Evolutionary conservation across 2,329 filamentous ascomycete species (phyloP).

Genomic region (Pseudogymnoascus sp.): DNA sequence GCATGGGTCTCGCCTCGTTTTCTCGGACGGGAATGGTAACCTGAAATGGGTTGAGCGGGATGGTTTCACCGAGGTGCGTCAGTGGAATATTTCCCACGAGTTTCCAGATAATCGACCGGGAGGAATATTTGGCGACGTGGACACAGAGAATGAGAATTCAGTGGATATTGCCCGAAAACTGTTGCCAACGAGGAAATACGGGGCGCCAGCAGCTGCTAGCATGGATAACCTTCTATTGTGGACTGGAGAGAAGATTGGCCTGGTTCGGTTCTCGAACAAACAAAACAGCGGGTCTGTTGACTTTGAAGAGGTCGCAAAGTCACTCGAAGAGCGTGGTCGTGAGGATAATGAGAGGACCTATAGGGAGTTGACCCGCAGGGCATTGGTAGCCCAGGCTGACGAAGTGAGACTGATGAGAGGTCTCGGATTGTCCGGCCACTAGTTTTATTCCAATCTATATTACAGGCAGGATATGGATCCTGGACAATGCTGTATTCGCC

Average conservation of each 20-base stretch:
- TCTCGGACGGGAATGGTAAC: constrained; percentile 74
- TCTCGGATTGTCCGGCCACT: constrained; percentile 41
- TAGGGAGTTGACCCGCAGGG: constrained; percentile 63
- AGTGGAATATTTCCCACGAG: constrained; percentile 48
- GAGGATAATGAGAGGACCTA: constrained; percentile 55
- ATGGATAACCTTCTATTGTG: constrained; percentile 71
- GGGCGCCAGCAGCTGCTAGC: constrained; percentile 34
- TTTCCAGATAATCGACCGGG: constrained; percentile 36
- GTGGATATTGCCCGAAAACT: constrained; percentile 78
- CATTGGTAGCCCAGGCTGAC: constrained; percentile 69
- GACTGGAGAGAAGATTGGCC: constrained; percentile 78
- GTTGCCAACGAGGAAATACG: constrained; percentile 39
- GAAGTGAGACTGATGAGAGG: constrained; percentile 68
- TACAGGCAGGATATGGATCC: not conserved
- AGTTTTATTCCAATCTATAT: not conserved
- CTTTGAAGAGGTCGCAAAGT: constrained; percentile 38
- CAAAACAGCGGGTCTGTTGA: constrained; percentile 42
- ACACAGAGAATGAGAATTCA: constrained; percentile 30
- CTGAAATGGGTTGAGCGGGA: constrained; percentile 90
- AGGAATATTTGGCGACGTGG: constrained; percentile 45
- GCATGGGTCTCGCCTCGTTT: constrained; percentile 75
- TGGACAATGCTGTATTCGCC: not conserved
- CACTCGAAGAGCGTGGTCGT: constrained; percentile 40
- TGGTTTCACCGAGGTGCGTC: constrained; percentile 54
- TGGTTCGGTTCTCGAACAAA: constrained; percentile 55